Evolutionary conservation across 495 filamentous ascomycete genomes (phyloP).

Genomic region (Neurospora intermedia): DNA sequence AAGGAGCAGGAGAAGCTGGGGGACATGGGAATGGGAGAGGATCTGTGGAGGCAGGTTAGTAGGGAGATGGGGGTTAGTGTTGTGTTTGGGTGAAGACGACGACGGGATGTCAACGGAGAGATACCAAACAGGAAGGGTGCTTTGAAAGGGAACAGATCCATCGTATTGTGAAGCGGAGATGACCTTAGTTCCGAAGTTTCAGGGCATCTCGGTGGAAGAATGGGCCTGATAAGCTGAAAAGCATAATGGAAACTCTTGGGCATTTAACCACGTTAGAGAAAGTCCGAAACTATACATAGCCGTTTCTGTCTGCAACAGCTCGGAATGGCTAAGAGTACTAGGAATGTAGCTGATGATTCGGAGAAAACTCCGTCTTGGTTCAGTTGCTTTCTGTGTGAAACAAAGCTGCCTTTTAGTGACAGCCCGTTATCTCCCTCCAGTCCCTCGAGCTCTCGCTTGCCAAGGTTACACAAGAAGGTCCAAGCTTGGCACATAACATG

Average conservation of each 20-base stretch:
- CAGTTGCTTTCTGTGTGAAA: not conserved
- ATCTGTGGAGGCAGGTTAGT: constrained; percentile 9
- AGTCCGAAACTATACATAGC: not conserved
- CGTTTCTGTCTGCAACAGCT: not conserved
- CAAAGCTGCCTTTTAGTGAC: not conserved
- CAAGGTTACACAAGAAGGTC: not conserved
- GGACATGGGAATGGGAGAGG: constrained; percentile 1
- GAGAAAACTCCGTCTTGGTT: not conserved
- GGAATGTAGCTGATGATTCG: not conserved
- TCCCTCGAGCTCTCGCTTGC: not conserved
- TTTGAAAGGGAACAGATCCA: not conserved
- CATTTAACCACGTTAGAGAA: not conserved
- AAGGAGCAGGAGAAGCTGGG: not conserved
- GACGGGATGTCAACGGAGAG: too few species aligned
- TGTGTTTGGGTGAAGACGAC: constrained; percentile 10
- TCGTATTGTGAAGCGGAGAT: not conserved
- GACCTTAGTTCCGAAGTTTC: not conserved
- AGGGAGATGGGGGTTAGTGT: constrained; percentile 14
- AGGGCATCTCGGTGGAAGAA: not conserved
- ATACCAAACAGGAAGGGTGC: not conserved
- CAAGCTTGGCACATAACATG: not conserved
- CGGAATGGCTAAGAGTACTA: not conserved
- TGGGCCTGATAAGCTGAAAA: not conserved
- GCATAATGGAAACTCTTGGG: not conserved
- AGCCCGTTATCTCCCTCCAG: too few species aligned